Evolutionary conservation across 805 yeast genomes (phyloP).

Genomic region (Kodamaea fukazawae): DNA sequence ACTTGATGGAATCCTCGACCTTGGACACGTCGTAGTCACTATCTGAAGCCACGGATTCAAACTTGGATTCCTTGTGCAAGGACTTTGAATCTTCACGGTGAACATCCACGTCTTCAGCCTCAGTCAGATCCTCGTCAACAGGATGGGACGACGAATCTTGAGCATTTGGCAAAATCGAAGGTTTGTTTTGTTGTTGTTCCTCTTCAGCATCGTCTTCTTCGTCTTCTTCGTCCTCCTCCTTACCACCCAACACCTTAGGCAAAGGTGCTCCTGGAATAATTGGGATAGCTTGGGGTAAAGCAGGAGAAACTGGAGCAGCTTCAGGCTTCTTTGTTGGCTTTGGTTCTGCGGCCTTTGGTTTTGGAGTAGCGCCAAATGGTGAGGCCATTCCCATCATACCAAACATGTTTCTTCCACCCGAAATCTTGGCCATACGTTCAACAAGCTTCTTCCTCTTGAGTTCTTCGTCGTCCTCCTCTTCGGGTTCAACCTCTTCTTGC

Average conservation of each 20-base stretch:
- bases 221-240: not conserved
- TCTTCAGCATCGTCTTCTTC: slow-evolving; percentile 1
- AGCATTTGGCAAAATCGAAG: not conserved
- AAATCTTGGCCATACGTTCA: slow-evolving; percentile 93
- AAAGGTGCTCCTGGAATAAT: slow-evolving; percentile 5
- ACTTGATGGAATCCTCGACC: slow-evolving; percentile 14
- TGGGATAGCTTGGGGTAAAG: not conserved
- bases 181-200: not conserved
- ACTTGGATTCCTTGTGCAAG: slow-evolving; percentile 6
- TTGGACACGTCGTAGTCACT: slow-evolving; percentile 11
- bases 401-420: slow-evolving; percentile 81
- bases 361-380: slow-evolving; percentile 30
- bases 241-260: slow-evolving; percentile 3
- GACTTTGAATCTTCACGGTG: slow-evolving; percentile 10
- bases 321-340: not conserved
- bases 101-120: slow-evolving; percentile 11
- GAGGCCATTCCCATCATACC: slow-evolving; percentile 64
- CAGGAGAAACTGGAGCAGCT: not conserved
- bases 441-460: slow-evolving; percentile 71
- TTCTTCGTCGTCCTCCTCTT: slow-evolving; percentile 73
- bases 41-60: slow-evolving; percentile 11
- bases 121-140: slow-evolving; percentile 23
- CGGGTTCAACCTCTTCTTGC: slow-evolving; percentile 50
- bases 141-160: slow-evolving; percentile 14
- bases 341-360: too few relatives aligned